Percentiles rank a stretch among this genome's conserved stretches.
These are phyloP conservation scores for Xerocomus amazonicus DNA, from an alignment of 1,284 basidiomycete species.

Conservation along the genomic window DNA sequence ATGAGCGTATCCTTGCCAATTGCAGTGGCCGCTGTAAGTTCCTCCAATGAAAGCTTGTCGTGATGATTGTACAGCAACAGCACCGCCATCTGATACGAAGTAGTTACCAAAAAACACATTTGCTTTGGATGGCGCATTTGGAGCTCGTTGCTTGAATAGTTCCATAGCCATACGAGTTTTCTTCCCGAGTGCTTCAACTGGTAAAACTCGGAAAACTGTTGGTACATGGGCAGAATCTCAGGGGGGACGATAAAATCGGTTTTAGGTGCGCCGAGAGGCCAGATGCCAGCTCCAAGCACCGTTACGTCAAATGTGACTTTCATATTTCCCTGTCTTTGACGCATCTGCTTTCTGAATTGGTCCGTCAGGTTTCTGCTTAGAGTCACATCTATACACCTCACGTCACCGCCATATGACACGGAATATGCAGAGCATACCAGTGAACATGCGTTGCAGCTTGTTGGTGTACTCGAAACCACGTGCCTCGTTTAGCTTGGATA, in stretches of 20 bases:
- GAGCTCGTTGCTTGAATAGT: constrained; percentile 94
- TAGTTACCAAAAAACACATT: constrained; percentile 96
- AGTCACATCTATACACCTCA: constrained; percentile 72
- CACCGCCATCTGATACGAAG: constrained; percentile 93
- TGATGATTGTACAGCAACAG: constrained; percentile 92
- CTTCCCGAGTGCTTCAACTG: constrained; percentile 92
- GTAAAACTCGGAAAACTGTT: constrained; percentile 93
- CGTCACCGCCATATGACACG: constrained; percentile 3
- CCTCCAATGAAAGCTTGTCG: constrained; percentile 79
- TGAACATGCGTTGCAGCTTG: constrained; percentile 98
- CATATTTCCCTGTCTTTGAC: constrained; percentile 78
- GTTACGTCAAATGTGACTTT: constrained; percentile 91
- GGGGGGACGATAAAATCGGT: constrained; percentile 89
- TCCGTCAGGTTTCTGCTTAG: constrained; percentile 96
- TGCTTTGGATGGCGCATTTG: constrained; percentile 90
- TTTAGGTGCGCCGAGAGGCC: constrained; percentile 84
- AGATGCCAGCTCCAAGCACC: constrained; percentile 95
- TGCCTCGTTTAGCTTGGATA: constrained; percentile 96
- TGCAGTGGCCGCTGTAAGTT: constrained; percentile 80
- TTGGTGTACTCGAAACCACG: constrained; percentile 99
- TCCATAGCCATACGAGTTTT: constrained; percentile 97
- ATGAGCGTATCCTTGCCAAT: constrained; percentile 83
- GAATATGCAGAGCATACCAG: constrained; percentile 49
- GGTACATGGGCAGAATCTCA: constrained; percentile 84
- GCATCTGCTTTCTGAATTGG: constrained; percentile 93